These are phyloP conservation scores for Cercophora newfieldiana DNA, from an alignment of 495 filamentous ascomycete genomes.

Conservation along the genomic window DNA sequence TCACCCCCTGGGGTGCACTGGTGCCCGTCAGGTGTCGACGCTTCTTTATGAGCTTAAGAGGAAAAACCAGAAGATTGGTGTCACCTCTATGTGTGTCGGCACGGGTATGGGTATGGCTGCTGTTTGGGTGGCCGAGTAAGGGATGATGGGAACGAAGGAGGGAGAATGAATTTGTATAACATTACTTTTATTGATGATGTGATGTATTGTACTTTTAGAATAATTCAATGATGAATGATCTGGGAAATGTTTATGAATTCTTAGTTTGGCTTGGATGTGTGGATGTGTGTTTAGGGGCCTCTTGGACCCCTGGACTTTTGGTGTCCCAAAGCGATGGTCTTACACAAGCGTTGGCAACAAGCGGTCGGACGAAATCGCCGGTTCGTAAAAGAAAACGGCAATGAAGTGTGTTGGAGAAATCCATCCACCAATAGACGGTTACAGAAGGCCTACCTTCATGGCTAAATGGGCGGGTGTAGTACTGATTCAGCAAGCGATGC, in stretches of 20 bases:
- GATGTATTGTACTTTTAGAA: conserved; percentile 15
- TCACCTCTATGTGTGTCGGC: conserved; percentile 95
- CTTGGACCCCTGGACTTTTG: neutral
- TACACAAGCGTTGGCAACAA: neutral
- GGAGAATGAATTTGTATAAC: neutral
- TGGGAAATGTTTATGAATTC: neutral
- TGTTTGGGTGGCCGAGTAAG: conserved; percentile 72
- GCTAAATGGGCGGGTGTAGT: conserved; percentile 3
- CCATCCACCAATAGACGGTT: neutral
- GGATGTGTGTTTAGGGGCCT: neutral
- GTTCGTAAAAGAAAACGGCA: neutral
- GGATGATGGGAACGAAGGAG: neutral
- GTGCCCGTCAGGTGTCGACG: conserved; percentile 89
- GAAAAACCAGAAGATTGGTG: conserved; percentile 77
- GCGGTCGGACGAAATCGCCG: neutral
- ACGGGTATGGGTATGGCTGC: conserved; percentile 77
- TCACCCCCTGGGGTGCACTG: conserved; percentile 93
- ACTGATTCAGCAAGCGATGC: conserved; percentile 6
- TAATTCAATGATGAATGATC: conserved; percentile 1
- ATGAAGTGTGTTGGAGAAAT: neutral
- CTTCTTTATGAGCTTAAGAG: conserved; percentile 84
- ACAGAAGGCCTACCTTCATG: neutral
- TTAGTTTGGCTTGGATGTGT: neutral
- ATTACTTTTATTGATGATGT: conserved; percentile 6
- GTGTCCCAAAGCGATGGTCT: neutral